phyloP scores from a whole-genome alignment of 768 basidiomycete species.

The Mycena epipterygia region DNA sequence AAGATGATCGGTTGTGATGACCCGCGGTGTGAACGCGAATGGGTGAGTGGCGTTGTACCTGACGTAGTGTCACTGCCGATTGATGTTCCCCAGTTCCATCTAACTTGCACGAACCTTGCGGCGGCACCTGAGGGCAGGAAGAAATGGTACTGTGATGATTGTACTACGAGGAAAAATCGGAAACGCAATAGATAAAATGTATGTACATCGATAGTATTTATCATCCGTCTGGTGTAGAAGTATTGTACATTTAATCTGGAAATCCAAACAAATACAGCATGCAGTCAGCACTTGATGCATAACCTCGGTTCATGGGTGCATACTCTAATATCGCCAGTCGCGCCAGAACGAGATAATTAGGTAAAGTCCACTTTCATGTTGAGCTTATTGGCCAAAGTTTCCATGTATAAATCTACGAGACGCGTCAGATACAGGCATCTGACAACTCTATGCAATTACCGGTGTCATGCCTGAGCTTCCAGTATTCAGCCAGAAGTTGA shows the following conservation, averaged over 20 bases:
- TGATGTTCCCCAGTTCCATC: conserved; percentile 70
- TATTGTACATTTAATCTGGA: conserved; percentile 1
- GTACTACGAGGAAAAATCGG: conserved; percentile 53
- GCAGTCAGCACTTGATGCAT: no score
- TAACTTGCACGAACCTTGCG: conserved; percentile 73
- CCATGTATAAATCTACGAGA: conserved; percentile 84
- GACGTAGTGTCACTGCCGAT: not conserved
- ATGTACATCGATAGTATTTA: not conserved
- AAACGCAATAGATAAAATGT: conserved; percentile 48
- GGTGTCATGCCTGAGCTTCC: conserved; percentile 82
- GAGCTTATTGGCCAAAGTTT: conserved; percentile 85
- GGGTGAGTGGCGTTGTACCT: conserved; percentile 67
- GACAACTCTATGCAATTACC: conserved; percentile 56
- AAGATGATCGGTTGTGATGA: conserved; percentile 93
- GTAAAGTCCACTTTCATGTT: conserved; percentile 62
- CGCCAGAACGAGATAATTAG: not conserved
- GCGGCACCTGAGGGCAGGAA: conserved; percentile 67
- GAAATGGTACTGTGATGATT: conserved; percentile 83
- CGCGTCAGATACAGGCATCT: not conserved
- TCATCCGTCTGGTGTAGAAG: not conserved
- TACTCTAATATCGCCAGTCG: not conserved
- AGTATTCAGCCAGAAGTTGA: conserved; percentile 86
- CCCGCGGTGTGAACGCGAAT: conserved; percentile 79
- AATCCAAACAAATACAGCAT: not conserved
- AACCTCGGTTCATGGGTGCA: not conserved